Evolutionary conservation across 306 rosid genomes (phyloP).

Genomic region (Vigna unguiculata): DNA sequence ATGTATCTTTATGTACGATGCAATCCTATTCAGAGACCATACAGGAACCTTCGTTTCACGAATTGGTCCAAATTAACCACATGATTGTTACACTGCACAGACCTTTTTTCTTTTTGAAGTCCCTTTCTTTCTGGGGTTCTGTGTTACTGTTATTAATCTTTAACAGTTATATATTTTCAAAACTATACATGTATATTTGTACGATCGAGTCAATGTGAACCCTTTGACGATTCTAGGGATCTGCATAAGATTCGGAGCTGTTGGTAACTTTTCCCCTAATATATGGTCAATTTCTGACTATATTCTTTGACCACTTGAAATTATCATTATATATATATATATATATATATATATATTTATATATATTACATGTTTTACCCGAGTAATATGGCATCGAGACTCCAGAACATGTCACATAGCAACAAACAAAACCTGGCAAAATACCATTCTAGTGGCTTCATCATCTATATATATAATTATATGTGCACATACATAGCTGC

Average conservation of each 20-base stretch:
- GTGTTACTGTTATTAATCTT: neutral
- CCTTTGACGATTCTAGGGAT: conserved; percentile 41
- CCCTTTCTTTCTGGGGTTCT: conserved; percentile 6
- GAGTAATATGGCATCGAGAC: conserved; percentile 28
- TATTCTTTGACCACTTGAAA: conserved; percentile 12
- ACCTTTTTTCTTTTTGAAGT: conserved; percentile 20
- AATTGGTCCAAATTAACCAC: conserved; percentile 43
- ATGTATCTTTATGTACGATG: conserved; percentile 28
- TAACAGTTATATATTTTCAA: neutral
- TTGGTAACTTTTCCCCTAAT: conserved; percentile 49
- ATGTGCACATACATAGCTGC: neutral
- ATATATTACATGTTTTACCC: conserved; percentile 38
- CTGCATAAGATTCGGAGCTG: conserved; percentile 42
- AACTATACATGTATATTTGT: neutral
- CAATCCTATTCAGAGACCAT: conserved; percentile 37
- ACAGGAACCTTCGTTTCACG: conserved; percentile 44
- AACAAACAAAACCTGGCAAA: conserved; percentile 17
- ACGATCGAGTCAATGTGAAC: conserved; percentile 45
- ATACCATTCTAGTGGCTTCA: neutral
- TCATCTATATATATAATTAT: neutral
- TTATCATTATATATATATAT: conserved; percentile 5
- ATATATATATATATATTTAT: neutral
- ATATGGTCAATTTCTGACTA: conserved; percentile 61
- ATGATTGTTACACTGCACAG: conserved; percentile 30
- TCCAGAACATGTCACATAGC: neutral